Evolutionary conservation across 2,329 filamentous ascomycete genomes (phyloP).

Genomic region (Bipolaris sorokiniana): DNA sequence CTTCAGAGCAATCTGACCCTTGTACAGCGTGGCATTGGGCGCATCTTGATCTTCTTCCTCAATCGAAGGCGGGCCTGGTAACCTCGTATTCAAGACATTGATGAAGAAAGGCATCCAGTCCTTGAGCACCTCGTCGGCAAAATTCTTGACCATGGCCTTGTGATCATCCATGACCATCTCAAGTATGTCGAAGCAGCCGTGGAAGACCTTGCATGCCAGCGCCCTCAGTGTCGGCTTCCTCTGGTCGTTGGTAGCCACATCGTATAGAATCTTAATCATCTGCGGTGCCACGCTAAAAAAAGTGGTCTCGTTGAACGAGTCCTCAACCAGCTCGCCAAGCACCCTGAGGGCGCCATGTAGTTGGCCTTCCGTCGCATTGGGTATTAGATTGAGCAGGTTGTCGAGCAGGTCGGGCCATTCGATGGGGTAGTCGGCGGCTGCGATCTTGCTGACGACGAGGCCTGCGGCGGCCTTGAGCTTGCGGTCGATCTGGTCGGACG

Average conservation of each 20-base stretch:
- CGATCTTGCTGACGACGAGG: slow-evolving; percentile 91
- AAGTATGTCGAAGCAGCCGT: slow-evolving; percentile 89
- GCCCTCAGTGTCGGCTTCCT: slow-evolving; percentile 79
- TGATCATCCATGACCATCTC: slow-evolving; percentile 97
- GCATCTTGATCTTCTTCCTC: slow-evolving; percentile 64
- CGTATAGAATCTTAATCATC: slow-evolving; percentile 82
- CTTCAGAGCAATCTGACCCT: slow-evolving; percentile 84
- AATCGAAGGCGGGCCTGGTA: slow-evolving; percentile 67
- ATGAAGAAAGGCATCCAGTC: slow-evolving; percentile 92
- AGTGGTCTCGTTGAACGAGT: slow-evolving; percentile 90
- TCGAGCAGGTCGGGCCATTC: slow-evolving; percentile 92
- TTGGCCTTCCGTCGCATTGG: slow-evolving; percentile 75
- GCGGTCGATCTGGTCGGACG: slow-evolving; percentile 74
- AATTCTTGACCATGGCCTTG: slow-evolving; percentile 81
- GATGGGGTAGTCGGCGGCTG: slow-evolving; percentile 89
- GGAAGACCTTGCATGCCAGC: slow-evolving; percentile 87
- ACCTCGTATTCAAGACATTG: slow-evolving; percentile 72
- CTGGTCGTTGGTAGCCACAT: slow-evolving; percentile 76
- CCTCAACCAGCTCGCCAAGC: slow-evolving; percentile 86
- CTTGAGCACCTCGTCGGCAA: slow-evolving; percentile 83
- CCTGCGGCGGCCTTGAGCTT: slow-evolving; percentile 90
- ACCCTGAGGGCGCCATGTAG: slow-evolving; percentile 90
- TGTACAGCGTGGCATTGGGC: slow-evolving; percentile 70
- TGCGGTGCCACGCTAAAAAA: slow-evolving; percentile 90
- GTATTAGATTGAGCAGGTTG: slow-evolving; percentile 76